Percentiles rank a stretch among this genome's conserved stretches.
Conservation (phyloP, 305 asterid genomes). For the Stenogyne calaminthoides region DNA sequence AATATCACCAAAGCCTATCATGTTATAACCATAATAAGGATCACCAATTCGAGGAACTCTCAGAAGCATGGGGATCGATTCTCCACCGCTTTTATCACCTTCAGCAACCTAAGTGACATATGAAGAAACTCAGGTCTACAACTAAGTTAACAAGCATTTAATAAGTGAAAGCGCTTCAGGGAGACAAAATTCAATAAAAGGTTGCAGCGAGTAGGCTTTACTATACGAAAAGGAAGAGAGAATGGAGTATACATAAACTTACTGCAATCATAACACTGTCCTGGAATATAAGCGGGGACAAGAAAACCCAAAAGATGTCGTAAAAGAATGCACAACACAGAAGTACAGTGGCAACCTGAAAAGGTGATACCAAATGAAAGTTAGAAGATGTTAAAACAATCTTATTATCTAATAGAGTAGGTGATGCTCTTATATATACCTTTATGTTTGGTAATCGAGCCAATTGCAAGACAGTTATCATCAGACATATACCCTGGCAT, state of each 20-base stretch:
- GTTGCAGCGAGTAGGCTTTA: constrained; percentile 8
- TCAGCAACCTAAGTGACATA: constrained; percentile 70
- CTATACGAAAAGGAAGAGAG: constrained; percentile 14
- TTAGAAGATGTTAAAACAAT: background rate
- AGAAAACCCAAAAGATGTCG: constrained; percentile 98
- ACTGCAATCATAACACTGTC: constrained; percentile 98
- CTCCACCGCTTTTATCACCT: constrained; percentile 92
- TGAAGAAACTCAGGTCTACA: constrained; percentile 1
- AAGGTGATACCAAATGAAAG: constrained; percentile 30
- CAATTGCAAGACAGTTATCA: constrained; percentile 88
- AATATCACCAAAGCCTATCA: constrained; percentile 99
- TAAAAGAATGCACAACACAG: constrained; percentile 91
- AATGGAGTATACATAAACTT: constrained; percentile 35
- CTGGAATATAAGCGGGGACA: constrained; percentile 88
- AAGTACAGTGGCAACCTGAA: constrained; percentile 90
- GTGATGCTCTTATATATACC: constrained; percentile 46
- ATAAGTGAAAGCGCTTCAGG: background rate
- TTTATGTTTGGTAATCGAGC: constrained; percentile 94
- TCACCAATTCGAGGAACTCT: constrained; percentile 88
- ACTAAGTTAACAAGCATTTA: constrained; percentile 15
- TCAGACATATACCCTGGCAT: constrained; percentile 92
- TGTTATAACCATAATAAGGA: constrained; percentile 94
- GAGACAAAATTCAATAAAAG: constrained; percentile 25
- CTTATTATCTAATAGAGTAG: constrained; percentile 3
- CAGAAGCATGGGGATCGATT: constrained; percentile 97